Evolutionary conservation across 345 rosid genomes (phyloP), one percentile per base, ranked within the genome.

Genomic region (Alliaria petiolata): DNA sequence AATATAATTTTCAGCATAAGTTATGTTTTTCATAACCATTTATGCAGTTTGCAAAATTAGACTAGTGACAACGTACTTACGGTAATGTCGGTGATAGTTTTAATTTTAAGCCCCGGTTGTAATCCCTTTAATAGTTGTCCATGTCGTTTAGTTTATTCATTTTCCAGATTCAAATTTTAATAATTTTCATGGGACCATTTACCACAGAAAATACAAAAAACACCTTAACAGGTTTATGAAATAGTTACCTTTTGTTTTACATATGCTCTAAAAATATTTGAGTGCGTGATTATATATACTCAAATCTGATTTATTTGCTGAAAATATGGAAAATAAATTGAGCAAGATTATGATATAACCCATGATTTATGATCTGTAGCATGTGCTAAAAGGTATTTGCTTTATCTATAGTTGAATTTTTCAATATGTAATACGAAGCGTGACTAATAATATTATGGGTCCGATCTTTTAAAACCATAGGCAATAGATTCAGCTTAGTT

Each of bases 331-430:
- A 62, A 22, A 3, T 20, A 8, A 17, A 60, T 36, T 62, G 31
- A 16, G 43, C 44, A 43, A 63, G 40, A 72, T 4, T 28, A 63
- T 44, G 49, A 53, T 53, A 53, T 34, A 54, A 44, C 55, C 64
- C 64, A 72, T 72, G 63, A 72, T 43, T 52, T 72, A 36, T 63
- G 76, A 72, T 8, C 56, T 72, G 76, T 53, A 25, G 20, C 76
- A 63, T 54, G 76, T 63, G 63, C 75, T 22, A 40, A 49, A 71
- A 70, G 56, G 30, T 35, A 8, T 54, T n/a, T 53, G 40, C 39
- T 63, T 72, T 34, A 44, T 0, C 70, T 35, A 53, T 3, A 20
- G 46, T 15, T 46, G 31, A 30, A 60, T 30, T n/a, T 46, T 70
- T 22, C 69, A 12, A 43, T 8, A 30, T 50, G 52, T 13, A 50